phyloP scores from a whole-genome alignment of 768 basidiomycete genomes.

The Coprinellus micaceus region DNA sequence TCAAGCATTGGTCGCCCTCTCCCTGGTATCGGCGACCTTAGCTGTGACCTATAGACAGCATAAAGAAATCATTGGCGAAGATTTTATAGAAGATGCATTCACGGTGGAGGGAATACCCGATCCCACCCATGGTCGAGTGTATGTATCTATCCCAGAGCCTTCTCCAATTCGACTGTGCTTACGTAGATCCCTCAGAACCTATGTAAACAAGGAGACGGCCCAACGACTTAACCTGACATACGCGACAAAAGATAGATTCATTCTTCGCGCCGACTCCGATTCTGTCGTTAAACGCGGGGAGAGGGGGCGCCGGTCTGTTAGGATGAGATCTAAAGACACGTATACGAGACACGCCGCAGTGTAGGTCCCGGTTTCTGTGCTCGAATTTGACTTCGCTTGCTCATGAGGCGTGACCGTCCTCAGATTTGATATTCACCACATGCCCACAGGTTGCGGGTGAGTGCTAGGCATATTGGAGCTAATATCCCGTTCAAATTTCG shows the following conservation, averaged over 20 bases:
- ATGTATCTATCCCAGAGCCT: constrained; percentile 18
- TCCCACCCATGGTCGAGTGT: constrained; percentile 67
- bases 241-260: constrained; percentile 43
- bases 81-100: constrained; percentile 25
- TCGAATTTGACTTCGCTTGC: background rate
- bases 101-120: constrained; percentile 45
- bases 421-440: constrained; percentile 37
- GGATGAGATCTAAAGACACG: constrained; percentile 46
- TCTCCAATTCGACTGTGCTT: too few relatives aligned
- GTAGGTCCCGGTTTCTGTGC: constrained; percentile 27
- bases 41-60: too few relatives aligned
- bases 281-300: constrained; percentile 42
- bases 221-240: constrained; percentile 49
- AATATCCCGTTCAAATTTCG: constrained; percentile 2
- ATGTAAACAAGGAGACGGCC: constrained; percentile 39
- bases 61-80: too few relatives aligned
- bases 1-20: too few relatives aligned
- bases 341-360: constrained; percentile 53
- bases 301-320: constrained; percentile 50
- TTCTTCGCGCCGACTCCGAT: constrained; percentile 49
- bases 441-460: constrained; percentile 36
- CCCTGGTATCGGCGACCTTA: too few relatives aligned
- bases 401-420: too few relatives aligned
- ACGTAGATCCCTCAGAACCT: too few relatives aligned
- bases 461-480: too few relatives aligned